Evolutionary conservation across 2,329 filamentous ascomycete genomes (phyloP).

Genomic region (Paecilomyces variotii): DNA sequence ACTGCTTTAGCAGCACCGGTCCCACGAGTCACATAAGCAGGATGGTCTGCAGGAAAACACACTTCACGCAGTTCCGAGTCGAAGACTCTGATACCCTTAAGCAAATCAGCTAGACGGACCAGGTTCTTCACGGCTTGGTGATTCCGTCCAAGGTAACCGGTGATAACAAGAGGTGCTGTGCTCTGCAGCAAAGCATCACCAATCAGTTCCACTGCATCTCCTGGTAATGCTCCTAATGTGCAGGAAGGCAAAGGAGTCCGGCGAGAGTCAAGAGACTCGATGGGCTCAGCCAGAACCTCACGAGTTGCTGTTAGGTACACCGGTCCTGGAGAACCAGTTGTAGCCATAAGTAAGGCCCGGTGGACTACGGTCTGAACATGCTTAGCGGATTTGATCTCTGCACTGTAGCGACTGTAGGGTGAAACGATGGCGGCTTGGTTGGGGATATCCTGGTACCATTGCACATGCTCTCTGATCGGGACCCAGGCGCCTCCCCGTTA

Average conservation of each 20-base stretch:
- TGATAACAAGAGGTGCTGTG: slow-evolving; percentile 40
- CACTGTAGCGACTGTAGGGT: slow-evolving; percentile 77
- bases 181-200: slow-evolving; percentile 34
- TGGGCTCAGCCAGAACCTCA: slow-evolving; percentile 75
- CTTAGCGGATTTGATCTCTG: slow-evolving; percentile 69
- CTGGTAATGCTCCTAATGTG: slow-evolving; percentile 52
- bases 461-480: slow-evolving; percentile 70
- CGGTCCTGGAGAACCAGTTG: slow-evolving; percentile 64
- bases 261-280: slow-evolving; percentile 57
- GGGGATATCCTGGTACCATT: slow-evolving; percentile 74
- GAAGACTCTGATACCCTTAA: slow-evolving; percentile 40
- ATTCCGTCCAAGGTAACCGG: slow-evolving; percentile 41
- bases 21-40: slow-evolving; percentile 57
- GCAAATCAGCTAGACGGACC: slow-evolving; percentile 36
- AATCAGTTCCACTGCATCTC: slow-evolving; percentile 34
- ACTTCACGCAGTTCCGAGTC: slow-evolving; percentile 43
- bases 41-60: slow-evolving; percentile 34
- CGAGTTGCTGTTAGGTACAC: slow-evolving; percentile 70
- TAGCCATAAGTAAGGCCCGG: slow-evolving; percentile 71
- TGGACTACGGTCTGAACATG: slow-evolving; percentile 85
- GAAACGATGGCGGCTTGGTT: slow-evolving; percentile 69
- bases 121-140: slow-evolving; percentile 32
- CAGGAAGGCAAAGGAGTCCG: slow-evolving; percentile 61
- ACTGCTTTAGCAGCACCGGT: slow-evolving; percentile 67
- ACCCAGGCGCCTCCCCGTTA: slow-evolving; percentile 65